phyloP scores from a whole-genome alignment of 768 basidiomycete species.

The Phylloporus rhodoxanthus region DNA sequence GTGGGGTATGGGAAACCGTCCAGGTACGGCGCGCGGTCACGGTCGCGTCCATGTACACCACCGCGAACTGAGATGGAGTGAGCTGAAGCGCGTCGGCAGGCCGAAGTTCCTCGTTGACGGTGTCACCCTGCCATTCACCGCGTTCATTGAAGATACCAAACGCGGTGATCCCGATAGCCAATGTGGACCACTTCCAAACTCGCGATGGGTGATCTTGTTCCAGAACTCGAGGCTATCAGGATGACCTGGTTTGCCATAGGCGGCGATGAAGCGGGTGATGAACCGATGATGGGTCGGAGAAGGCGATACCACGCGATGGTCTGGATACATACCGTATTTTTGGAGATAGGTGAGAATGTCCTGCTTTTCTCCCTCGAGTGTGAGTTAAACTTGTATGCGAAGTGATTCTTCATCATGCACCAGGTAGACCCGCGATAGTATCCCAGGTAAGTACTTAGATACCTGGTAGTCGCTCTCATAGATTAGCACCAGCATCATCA shows the following conservation, averaged over 20 bases:
- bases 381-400: no score
- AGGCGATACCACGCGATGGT: no score
- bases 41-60: conserved; percentile 18
- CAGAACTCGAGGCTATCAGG: conserved; percentile 34
- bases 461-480: no score
- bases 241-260: conserved; percentile 30
- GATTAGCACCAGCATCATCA: no score
- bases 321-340: no score
- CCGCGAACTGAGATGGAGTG: conserved; percentile 22
- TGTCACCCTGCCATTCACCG: conserved; percentile 30
- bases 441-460: no score
- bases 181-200: conserved; percentile 23
- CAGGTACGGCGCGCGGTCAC: conserved; percentile 16
- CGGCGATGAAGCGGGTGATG: conserved; percentile 31
- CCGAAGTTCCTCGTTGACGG: conserved; percentile 25
- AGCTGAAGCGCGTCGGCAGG: conserved; percentile 24
- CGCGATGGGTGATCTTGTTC: conserved; percentile 30
- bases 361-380: no score
- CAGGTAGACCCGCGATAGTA: no score
- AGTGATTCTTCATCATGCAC: no score
- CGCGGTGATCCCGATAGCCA: conserved; percentile 35
- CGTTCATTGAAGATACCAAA: conserved; percentile 32
- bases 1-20: conserved; percentile 28
- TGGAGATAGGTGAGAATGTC: no score
- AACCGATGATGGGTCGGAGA: conserved; percentile 20